Base-by-base conservation (phyloP, 2,329 filamentous ascomycete genomes). In the Phoma sp. region DNA sequence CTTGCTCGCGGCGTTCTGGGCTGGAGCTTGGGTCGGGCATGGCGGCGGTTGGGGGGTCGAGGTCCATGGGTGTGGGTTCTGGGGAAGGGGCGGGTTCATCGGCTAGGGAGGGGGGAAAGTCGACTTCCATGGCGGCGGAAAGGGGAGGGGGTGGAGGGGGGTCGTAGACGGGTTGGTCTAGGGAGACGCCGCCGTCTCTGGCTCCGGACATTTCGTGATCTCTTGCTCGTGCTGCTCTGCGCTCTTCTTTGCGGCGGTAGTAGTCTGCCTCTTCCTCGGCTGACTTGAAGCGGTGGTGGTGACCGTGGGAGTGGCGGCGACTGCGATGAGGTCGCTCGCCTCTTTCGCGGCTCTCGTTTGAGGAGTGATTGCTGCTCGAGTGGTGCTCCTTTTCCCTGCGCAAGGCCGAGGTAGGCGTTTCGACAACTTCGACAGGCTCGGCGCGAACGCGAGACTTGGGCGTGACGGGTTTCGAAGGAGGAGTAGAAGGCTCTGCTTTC, bases 181-280 rank as follows among this genome's bases (percentile, higher is more conserved):
- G 57, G n/a, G 65, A 63, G 2, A 68, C 38, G 3, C 68, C 69
- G 1, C 65, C 65, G 37, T 70, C 68, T 2, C 64, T 56, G 21
- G 57, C 64, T 9, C 65, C 67, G 27, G 67, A 67, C 67, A 72
- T 70, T 13, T 70, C 67, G 2, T 67, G 36, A 29, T 73, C 69
- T 27, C 56, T 58, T 19, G 64, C 60, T 43, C 65, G 63, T 29
- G 61, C 60, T 7, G 64, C 64, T 27, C 71, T 58, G 10, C 69
- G 64, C 41, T 65, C 68, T 47, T 72, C 70, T 40, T 74, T 75
- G 32, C 58, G 60, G 3, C 58, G 62, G 32, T 67, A 64, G 59
- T 75, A 73, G 15, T 70, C 70, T 10, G 64, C 67, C 50, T 75
- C 72, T 25, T 75, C 71, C 43, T 71, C 68, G 13, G 64, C 52